Percentiles rank a stretch among this genome's conserved stretches.
Evolutionary conservation across 75 land plant species (phyloP).

Genomic region (Picea glauca): DNA sequence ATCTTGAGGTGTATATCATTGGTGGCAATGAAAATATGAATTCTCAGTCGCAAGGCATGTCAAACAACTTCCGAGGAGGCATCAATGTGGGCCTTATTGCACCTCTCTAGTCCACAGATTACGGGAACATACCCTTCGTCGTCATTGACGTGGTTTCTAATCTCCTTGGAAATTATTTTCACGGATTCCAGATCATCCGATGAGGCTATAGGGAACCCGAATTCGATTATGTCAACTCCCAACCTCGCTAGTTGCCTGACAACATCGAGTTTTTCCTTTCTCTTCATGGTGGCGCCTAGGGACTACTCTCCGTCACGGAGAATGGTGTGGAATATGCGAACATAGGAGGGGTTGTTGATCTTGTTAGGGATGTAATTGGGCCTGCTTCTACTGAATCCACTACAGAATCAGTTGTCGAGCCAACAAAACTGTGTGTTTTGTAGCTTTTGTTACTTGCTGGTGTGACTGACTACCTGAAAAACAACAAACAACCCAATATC

Average conservation of each 20-base stretch:
- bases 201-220: conserved; percentile 92
- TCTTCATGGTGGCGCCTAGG: conserved; percentile 90
- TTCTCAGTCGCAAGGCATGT: conserved; percentile 64
- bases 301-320: conserved; percentile 98
- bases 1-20: conserved; percentile 85
- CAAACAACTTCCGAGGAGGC: conserved; percentile 93
- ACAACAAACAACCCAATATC: no score
- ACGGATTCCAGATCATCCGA: conserved; percentile 83
- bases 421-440: no score
- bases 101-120: conserved; percentile 86
- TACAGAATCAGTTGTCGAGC: no score
- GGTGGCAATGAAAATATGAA: conserved; percentile 92
- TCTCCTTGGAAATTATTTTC: conserved; percentile 69
- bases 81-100: conserved; percentile 81
- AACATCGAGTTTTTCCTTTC: conserved; percentile 84
- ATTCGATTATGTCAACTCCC: conserved; percentile 97
- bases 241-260: conserved; percentile 78
- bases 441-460: no score
- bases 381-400: no score
- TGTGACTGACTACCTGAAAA: no score
- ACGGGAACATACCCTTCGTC: conserved; percentile 84
- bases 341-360: conserved; percentile 82
- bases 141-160: conserved; percentile 59
- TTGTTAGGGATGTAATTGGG: conserved; percentile 58
- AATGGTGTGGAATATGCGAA: conserved; percentile 94